Base-by-base conservation (phyloP, 2,329 filamentous ascomycete species). In the Harringtonia aguacate region DNA sequence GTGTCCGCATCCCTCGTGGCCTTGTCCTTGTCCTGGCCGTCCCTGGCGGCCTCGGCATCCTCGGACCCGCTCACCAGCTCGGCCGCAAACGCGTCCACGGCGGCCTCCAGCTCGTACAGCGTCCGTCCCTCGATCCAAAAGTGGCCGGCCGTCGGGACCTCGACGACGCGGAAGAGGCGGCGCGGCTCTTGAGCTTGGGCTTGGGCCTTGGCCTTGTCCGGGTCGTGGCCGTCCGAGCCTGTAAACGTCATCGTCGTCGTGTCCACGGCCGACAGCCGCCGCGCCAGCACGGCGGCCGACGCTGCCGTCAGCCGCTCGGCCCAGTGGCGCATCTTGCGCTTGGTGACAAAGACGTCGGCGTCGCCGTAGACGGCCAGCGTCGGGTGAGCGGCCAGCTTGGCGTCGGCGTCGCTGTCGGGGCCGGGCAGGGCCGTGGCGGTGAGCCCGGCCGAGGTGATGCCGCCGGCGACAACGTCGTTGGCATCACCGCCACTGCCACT, bases 361-460 rank as follows among this genome's bases (percentile, higher is more conserved):
- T 81, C 77, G 2, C 89, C 90, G 55, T 81, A 94, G 0, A 94
- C 61, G 1, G 77, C 79, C 29, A 95, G 59, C 0, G 82, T 82
- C 1, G 71, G 69, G 53, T 80, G 70, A 2, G 62, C 58, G 1
- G 75, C 61, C 39, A 85, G 64, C 54, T 83, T 79, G 41, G 64
- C 61, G 45, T 80, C 74, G 2, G 68, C 66, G 24, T 27, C 2
- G n/a, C n/a, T n/a, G 37, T 27, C 20, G 18, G 5, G 24, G 21
- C 27, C 24, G 36, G n/a, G n/a, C n/a, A n/a, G n/a, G n/a, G n/a
- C n/a, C n/a, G n/a, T n/a, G n/a, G n/a, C n/a, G n/a, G n/a, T n/a
- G n/a, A n/a, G n/a, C n/a, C n/a, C n/a, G n/a, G n/a, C n/a, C n/a
- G n/a, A n/a, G n/a, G n/a, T n/a, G n/a, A n/a, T n/a, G n/a, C n/a